phyloP scores from a whole-genome alignment of 306 rosid species.

The Adenanthera pavonina region DNA sequence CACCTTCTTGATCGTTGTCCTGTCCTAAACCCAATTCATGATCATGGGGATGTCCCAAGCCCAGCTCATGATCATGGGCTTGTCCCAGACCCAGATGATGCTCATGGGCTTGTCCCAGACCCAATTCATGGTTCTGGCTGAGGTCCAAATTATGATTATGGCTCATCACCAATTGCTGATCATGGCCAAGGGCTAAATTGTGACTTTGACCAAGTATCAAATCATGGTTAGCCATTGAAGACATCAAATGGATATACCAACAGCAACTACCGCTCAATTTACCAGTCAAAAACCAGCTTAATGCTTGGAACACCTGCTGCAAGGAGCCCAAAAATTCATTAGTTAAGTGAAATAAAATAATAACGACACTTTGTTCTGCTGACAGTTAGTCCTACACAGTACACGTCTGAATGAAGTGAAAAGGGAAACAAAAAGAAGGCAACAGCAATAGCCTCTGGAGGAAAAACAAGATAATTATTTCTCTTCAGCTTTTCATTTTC shows the following conservation, averaged over 20 bases:
- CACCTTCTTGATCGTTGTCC: conserved; percentile 63
- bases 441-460: background rate
- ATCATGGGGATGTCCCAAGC: conserved; percentile 51
- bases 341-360: conserved; percentile 28
- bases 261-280: conserved; percentile 39
- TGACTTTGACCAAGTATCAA: conserved; percentile 76
- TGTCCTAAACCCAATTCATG: conserved; percentile 65
- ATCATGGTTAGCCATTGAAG: conserved; percentile 76
- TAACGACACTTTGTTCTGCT: conserved; percentile 25
- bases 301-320: conserved; percentile 47
- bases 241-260: conserved; percentile 28
- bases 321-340: conserved; percentile 36
- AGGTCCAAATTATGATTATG: conserved; percentile 68
- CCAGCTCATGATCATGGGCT: conserved; percentile 60
- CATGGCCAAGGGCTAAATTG: conserved; percentile 67
- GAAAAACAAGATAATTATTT: conserved; percentile 32
- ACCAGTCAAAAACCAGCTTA: conserved; percentile 30
- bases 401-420: conserved; percentile 29
- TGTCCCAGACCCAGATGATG: conserved; percentile 61
- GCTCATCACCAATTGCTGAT: conserved; percentile 66
- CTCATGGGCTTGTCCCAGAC: conserved; percentile 57
- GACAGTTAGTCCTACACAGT: conserved; percentile 26
- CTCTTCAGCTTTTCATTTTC: conserved; percentile 8
- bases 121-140: conserved; percentile 65
- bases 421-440: background rate